phyloP scores from a whole-genome alignment of 345 rosid genomes.

The Camelina neglecta region DNA sequence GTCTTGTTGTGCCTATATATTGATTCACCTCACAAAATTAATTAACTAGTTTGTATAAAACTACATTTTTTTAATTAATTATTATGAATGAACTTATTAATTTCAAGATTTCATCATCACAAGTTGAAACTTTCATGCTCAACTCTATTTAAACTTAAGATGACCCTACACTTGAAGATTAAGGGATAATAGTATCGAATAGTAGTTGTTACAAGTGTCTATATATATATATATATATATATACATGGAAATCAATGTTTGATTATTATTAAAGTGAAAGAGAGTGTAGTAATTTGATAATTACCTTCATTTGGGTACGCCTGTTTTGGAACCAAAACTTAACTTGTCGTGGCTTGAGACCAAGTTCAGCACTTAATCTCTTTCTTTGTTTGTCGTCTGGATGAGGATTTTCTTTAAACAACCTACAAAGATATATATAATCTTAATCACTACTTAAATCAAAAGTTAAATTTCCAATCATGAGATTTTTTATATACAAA shows the following conservation, averaged over 20 bases:
- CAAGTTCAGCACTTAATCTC: slow-evolving; percentile 86
- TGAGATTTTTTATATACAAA: slow-evolving; percentile 1
- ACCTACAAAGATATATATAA: slow-evolving; percentile 48
- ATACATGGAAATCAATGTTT: background rate
- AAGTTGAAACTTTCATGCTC: background rate
- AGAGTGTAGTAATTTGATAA: background rate
- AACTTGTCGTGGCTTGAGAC: slow-evolving; percentile 95
- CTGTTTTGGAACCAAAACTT: slow-evolving; percentile 99
- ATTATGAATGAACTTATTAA: background rate
- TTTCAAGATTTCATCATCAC: background rate
- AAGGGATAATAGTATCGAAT: background rate
- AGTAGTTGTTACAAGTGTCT: background rate
- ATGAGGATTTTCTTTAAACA: slow-evolving; percentile 94
- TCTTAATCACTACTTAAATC: background rate
- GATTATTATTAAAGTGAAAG: background rate
- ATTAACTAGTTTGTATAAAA: background rate
- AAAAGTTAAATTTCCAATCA: background rate
- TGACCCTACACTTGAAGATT: background rate
- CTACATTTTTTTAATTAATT: background rate
- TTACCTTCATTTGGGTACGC: slow-evolving; percentile 97
- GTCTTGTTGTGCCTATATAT: slow-evolving; percentile 81
- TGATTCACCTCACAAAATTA: background rate
- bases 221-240: background rate
- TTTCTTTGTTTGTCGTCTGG: slow-evolving; percentile 95
- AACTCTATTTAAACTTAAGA: background rate